These are phyloP conservation scores for Cornus florida DNA, from an alignment of 148 eudicot species.

Conservation along the genomic window DNA sequence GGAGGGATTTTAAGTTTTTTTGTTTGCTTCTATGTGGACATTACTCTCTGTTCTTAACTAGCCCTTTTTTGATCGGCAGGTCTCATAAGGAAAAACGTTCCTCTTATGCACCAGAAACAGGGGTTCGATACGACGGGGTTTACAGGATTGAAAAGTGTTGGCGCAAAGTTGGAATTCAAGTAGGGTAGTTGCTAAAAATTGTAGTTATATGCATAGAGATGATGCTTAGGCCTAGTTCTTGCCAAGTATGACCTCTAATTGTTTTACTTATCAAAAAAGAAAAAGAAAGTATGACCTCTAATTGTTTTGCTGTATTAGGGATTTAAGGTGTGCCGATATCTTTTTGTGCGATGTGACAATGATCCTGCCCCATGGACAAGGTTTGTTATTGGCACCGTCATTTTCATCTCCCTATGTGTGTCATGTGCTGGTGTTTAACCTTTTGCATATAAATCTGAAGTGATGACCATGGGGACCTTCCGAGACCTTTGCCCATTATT, in stretches of 20 bases:
- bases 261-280: conserved; percentile 4
- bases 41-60: not conserved
- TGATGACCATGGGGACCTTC: conserved; percentile 77
- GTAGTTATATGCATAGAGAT: not conserved
- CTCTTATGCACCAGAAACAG: conserved; percentile 76
- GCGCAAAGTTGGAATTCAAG: conserved; percentile 66
- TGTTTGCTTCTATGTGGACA: not conserved
- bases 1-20: not conserved
- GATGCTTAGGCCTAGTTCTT: not conserved
- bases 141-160: conserved; percentile 96
- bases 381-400: conserved; percentile 29
- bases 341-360: conserved; percentile 92
- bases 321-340: conserved; percentile 69
- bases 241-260: conserved; percentile 5
- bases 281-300: not conserved
- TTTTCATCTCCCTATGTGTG: not conserved
- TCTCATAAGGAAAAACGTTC: conserved; percentile 87
- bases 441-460: conserved; percentile 32
- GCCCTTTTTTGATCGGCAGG: conserved; percentile 32
- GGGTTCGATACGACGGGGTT: conserved; percentile 90
- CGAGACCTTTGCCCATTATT: conserved; percentile 65
- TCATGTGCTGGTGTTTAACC: not conserved
- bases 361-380: conserved; percentile 99
- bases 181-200: conserved; percentile 21
- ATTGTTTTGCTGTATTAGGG: conserved; percentile 45